phyloP scores from a whole-genome alignment of 2,329 filamentous ascomycete species.

The Microcyclospora tardicrescens region DNA sequence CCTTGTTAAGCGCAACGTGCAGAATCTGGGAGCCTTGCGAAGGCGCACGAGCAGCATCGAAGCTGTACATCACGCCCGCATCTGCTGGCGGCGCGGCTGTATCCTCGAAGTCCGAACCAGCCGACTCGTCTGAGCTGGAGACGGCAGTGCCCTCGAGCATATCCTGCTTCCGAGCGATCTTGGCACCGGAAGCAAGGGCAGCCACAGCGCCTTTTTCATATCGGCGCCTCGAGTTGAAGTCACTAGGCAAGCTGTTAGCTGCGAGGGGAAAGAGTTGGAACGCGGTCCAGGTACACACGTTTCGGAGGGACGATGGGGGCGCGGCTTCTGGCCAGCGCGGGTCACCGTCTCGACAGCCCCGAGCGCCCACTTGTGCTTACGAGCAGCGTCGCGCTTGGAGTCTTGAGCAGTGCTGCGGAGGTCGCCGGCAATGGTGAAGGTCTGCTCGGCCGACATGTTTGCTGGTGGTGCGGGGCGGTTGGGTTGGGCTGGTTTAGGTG shows the following conservation, averaged over 20 bases:
- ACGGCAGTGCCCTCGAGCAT: slow-evolving; percentile 24
- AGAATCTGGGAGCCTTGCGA: slow-evolving; percentile 45
- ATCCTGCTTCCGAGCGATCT: slow-evolving; percentile 31
- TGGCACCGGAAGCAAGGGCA: slow-evolving; percentile 14
- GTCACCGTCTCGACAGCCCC: slow-evolving; percentile 21
- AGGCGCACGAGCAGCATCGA: slow-evolving; percentile 38
- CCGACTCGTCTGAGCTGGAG: slow-evolving; percentile 23
- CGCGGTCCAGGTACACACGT: slow-evolving; percentile 13
- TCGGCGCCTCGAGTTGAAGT: slow-evolving; percentile 17
- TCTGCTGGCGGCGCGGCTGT: slow-evolving; percentile 33
- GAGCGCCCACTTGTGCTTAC: slow-evolving; percentile 39
- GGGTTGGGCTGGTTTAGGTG: too few species aligned
- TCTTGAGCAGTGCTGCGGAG: slow-evolving; percentile 42
- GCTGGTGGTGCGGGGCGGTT: too few species aligned
- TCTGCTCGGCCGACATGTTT: slow-evolving; percentile 34
- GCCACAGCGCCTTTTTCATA: slow-evolving; percentile 17
- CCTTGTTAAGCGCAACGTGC: slow-evolving; percentile 42
- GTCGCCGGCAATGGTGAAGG: slow-evolving; percentile 34
- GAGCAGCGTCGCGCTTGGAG: slow-evolving; percentile 38
- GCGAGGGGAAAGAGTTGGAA: background rate
- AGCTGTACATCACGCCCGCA: slow-evolving; percentile 41
- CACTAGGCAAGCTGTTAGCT: slow-evolving; percentile 9
- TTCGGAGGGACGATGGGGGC: slow-evolving; percentile 21
- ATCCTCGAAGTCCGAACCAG: slow-evolving; percentile 32
- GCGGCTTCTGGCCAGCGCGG: slow-evolving; percentile 20